phyloP scores from a whole-genome alignment of 2,329 filamentous ascomycete genomes.

The Sclerotinia subarctica region DNA sequence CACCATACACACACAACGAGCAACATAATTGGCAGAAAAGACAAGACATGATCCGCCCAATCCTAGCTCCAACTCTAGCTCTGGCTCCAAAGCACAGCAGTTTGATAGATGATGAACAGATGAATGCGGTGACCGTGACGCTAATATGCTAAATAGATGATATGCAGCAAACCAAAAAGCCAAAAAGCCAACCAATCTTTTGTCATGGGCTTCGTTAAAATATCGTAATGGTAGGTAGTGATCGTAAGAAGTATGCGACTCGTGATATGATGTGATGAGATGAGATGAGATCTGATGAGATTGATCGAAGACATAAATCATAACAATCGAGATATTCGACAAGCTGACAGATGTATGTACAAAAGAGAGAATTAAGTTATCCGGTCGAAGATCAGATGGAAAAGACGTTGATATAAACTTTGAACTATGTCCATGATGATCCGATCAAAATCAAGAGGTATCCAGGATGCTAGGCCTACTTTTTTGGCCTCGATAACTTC shows the following conservation, averaged over 20 bases:
- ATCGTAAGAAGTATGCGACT: slow-evolving; percentile 4
- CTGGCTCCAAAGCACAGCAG: background rate
- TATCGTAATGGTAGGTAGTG: background rate
- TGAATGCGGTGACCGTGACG: background rate
- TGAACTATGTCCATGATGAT: background rate
- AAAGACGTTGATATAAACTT: background rate
- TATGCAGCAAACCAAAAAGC: background rate
- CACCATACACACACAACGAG: background rate
- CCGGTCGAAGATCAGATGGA: background rate
- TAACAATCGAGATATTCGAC: background rate
- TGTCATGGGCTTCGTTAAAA: background rate
- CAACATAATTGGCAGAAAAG: too few relatives aligned
- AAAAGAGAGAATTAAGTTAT: background rate
- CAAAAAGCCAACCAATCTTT: slow-evolving; percentile 2
- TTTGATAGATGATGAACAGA: background rate
- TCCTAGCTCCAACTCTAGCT: background rate
- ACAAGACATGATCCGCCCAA: background rate
- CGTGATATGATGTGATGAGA: background rate
- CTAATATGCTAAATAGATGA: slow-evolving; percentile 4
- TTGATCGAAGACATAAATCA: too few relatives aligned
- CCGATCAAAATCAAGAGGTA: background rate
- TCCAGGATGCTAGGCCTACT: slow-evolving; percentile 2
- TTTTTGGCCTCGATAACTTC: slow-evolving; percentile 8
- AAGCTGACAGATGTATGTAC: background rate
- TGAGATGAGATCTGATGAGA: background rate